These are phyloP conservation scores for Euphorbia celastroides DNA, from an alignment of 441 rosid genomes.

Conservation along the genomic window DNA sequence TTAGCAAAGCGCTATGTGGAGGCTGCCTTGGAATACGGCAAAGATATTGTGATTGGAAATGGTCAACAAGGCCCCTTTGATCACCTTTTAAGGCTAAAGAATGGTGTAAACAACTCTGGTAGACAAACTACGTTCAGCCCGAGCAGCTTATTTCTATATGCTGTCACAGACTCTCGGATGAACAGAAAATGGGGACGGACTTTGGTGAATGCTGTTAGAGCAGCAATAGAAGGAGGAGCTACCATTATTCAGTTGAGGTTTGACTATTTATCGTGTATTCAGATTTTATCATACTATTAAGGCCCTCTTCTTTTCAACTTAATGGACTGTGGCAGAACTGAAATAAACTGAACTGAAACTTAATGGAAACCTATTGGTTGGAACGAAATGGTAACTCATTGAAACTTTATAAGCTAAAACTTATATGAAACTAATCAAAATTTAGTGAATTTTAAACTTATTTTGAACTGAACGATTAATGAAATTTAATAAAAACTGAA, in stretches of 20 bases:
- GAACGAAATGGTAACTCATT: too few species aligned
- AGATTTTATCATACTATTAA: not conserved
- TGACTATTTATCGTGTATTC: not conserved
- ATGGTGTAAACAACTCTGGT: conserved; percentile 22
- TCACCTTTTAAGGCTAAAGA: conserved; percentile 63
- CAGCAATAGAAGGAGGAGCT: conserved; percentile 86
- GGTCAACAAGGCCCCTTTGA: conserved; percentile 96
- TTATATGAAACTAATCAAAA: too few species aligned
- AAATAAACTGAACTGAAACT: too few species aligned
- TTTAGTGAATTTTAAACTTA: too few species aligned
- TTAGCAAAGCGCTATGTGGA: conserved; percentile 65
- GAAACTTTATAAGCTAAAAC: too few species aligned
- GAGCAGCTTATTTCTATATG: conserved; percentile 64
- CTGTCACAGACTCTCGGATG: conserved; percentile 85
- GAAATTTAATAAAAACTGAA: too few species aligned
- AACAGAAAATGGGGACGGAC: conserved; percentile 76
- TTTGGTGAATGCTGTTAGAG: conserved; percentile 58
- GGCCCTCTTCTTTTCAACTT: too few species aligned
- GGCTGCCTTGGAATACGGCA: conserved; percentile 67
- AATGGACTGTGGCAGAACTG: too few species aligned
- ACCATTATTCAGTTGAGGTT: conserved; percentile 87
- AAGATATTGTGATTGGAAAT: conserved; percentile 70
- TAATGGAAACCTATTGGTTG: too few species aligned
- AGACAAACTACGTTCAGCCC: conserved; percentile 46
- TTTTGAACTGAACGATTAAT: too few species aligned